Evolutionary conservation across 1,284 basidiomycete species (phyloP).

Genomic region (Trichosporon asahii): DNA sequence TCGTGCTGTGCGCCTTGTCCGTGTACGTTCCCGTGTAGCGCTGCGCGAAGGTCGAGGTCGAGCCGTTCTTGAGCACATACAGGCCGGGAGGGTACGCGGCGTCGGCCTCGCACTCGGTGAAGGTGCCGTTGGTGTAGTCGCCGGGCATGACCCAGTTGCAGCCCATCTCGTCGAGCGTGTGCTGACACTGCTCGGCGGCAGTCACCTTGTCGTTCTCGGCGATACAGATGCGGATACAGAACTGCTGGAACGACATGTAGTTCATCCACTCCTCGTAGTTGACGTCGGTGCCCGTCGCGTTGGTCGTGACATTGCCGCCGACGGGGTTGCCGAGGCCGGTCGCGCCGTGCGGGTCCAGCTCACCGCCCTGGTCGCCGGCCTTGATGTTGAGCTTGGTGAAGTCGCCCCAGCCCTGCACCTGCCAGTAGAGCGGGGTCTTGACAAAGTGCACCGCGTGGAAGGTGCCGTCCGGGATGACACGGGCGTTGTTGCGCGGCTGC

Average conservation of each 20-base stretch:
- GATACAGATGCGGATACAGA: conserved; percentile 53
- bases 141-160: conserved; percentile 54
- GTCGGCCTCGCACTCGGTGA: conserved; percentile 52
- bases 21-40: conserved; percentile 52
- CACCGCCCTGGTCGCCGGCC: conserved; percentile 53
- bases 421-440: conserved; percentile 56
- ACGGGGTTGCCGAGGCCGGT: conserved; percentile 55
- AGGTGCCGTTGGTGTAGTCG: conserved; percentile 52
- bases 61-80: conserved; percentile 45
- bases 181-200: conserved; percentile 46
- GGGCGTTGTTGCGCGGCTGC: conserved; percentile 56
- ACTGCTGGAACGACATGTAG: conserved; percentile 51
- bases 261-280: conserved; percentile 57
- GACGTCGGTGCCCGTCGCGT: conserved; percentile 55
- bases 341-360: conserved; percentile 56
- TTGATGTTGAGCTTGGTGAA: conserved; percentile 54
- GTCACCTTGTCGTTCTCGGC: conserved; percentile 47
- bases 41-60: conserved; percentile 51
- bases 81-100: conserved; percentile 51
- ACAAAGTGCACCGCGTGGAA: conserved; percentile 56
- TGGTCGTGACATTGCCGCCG: conserved; percentile 57
- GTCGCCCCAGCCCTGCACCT: conserved; percentile 53
- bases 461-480: conserved; percentile 56
- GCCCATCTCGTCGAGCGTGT: conserved; percentile 53
- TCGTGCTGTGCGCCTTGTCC: conserved; percentile 36